Base-by-base conservation (phyloP, 176 grass and related monocot genomes). In the Coix lacrymajobi region DNA sequence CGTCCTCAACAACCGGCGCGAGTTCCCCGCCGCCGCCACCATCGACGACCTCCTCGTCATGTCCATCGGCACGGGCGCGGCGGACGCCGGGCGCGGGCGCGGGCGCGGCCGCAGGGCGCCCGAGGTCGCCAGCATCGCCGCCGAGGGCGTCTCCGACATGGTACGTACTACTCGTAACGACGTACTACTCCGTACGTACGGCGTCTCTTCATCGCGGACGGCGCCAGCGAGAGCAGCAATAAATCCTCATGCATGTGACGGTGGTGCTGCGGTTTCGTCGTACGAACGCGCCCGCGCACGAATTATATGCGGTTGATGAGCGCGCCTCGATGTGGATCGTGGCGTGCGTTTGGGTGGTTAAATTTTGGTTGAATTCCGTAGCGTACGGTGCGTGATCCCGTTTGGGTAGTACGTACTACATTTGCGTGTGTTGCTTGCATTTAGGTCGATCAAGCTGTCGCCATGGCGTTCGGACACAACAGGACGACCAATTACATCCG, bases 371-470 rank as follows among this genome's bases (percentile, higher is more conserved):
- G 52, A 19, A 57, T 57, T 57, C 3, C 8, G 8, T 57, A 25
- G 14, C 54, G 57, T 37, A 75, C 40, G 44, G 30, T 32, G 20
- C 69, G 41, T 64, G 81, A 83, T 66, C 41, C 44, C 3, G 66
- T 68, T 62, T 79, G 41, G 62, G 29, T 1, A 31, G 1, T 0
- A 2, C 8, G 29, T 17, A 15, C 30, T 15, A 7, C 20, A 3
- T n/a, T n/a, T n/a, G n/a, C n/a, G n/a, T n/a, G n/a, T 48, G 68
- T 11, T 37, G 54, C 12, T 57, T 57, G 54, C 54, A 57, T 34
- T 68, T 81, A 99, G 96, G 96, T 96, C 62, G 97, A 99, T 85
- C 91, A 96, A 80, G 91, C 97, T 24, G 93, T 99, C 30, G 89
- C 93, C 57, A 99, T 92, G 97, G 97, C 97, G 51, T 99, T 99